Evolutionary conservation across 23 red algal species (phyloP).

Genomic region (Agarophyton chilense): DNA sequence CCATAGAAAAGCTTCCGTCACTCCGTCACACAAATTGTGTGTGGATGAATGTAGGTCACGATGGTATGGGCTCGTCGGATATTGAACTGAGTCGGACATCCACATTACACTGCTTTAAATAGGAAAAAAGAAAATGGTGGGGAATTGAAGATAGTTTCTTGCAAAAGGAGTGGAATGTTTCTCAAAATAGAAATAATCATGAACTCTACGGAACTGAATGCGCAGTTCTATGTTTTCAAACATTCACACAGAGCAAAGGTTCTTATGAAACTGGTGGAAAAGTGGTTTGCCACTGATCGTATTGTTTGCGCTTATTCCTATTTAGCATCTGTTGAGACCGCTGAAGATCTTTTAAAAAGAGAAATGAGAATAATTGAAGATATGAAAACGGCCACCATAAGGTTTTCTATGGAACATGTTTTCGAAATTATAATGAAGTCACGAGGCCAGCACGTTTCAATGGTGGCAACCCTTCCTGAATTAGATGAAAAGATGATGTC

Average conservation of each 20-base stretch:
- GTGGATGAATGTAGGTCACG: conserved; percentile 44
- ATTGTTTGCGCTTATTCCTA: conserved; percentile 55
- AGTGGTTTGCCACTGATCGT: conserved; percentile 6
- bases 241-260: conserved; percentile 45
- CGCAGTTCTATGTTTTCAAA: no score
- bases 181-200: no score
- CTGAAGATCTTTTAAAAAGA: no score
- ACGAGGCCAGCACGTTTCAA: no score
- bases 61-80: conserved; percentile 64
- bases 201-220: background rate
- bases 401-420: no score
- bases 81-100: no score
- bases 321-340: conserved; percentile 45
- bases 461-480: no score
- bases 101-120: no score
- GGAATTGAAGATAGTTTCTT: conserved; percentile 11
- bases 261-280: background rate
- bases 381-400: no score
- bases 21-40: background rate
- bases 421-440: no score
- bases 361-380: no score
- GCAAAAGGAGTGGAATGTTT: background rate
- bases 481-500: no score
- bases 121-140: conserved; percentile 74
- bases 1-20: background rate